Evolutionary conservation across 352 stramenopile genomes (phyloP), one percentile per base, ranked within the genome.

Genomic region (Phytophthora aleatoria): DNA sequence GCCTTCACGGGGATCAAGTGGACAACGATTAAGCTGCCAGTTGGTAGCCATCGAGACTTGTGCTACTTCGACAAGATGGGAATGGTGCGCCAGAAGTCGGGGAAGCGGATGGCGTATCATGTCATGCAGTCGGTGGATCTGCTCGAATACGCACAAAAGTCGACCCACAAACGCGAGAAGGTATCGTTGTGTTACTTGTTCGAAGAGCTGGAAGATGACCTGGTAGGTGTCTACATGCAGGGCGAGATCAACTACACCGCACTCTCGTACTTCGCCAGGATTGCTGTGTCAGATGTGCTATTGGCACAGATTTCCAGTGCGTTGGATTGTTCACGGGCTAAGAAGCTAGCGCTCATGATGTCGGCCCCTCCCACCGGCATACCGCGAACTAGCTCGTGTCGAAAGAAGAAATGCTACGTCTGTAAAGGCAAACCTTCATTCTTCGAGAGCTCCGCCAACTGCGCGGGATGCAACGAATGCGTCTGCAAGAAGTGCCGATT

Each of bases 1-100:
- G 51, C n/a, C 10, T 81, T 78, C 60, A 57, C 70, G 5, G 73
- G 69, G 10, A 64, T 81, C 62, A 78, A 78, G 60, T 72, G 62
- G 58, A 54, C 64, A 43, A 68, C 61, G 0, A 55, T 73, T 16
- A 71, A 65, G 15, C 43, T 66, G 13, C 42, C 72, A 28, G 43
- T 81, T 1, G 33, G 47, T 0, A 49, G 42, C 56, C 60, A 81
- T 50, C 69, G 70, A 8, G 69, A 81, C 15, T 26, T 76, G 45
- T 69, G 70, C 26, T 74, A 71, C 49, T 78, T 74, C 28, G 73
- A 81, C 45, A 74, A 74, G 26, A 59, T 66, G 52, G 69, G 69
- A 8, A 56, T 69, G 43, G 63, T 73, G 1, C 50, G 61, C 0
- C 65, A 78, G n/a, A 38, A 31, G 13, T 54, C 67, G 3, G 67